Percentiles rank a stretch among this genome's conserved stretches.
Conservation (phyloP, 805 yeast genomes). For the Brettanomyces nanus region DNA sequence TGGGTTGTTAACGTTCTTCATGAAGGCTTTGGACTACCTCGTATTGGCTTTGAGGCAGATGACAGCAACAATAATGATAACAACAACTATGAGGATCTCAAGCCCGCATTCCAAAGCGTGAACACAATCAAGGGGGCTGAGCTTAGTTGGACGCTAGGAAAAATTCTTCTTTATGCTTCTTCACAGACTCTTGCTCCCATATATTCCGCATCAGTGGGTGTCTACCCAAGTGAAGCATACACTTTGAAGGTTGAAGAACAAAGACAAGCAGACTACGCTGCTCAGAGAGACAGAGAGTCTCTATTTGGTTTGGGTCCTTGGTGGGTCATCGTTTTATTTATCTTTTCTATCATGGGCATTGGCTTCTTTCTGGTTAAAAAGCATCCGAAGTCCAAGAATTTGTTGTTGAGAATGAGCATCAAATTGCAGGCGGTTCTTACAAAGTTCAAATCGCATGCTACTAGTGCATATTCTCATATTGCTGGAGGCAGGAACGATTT, state of each 20-base stretch:
- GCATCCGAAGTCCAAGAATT: background rate
- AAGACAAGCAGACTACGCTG: background rate
- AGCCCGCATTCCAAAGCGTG: slow-evolving; percentile 59
- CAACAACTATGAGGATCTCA: slow-evolving; percentile 35
- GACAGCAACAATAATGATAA: slow-evolving; percentile 18
- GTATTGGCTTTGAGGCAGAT: slow-evolving; percentile 46
- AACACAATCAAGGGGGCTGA: slow-evolving; percentile 76
- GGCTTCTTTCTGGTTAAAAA: background rate
- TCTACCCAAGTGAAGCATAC: slow-evolving; percentile 29
- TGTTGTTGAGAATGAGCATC: slow-evolving; percentile 2
- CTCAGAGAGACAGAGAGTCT: slow-evolving; percentile 1
- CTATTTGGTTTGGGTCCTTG: slow-evolving; percentile 4
- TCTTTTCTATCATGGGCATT: slow-evolving; percentile 1
- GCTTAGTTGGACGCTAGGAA: slow-evolving; percentile 92
- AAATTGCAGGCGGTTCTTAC: slow-evolving; percentile 7
- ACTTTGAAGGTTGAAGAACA: slow-evolving; percentile 2
- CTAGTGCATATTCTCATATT: slow-evolving; percentile 4
- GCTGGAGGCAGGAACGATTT: slow-evolving; percentile 10
- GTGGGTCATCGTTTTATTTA: slow-evolving; percentile 2
- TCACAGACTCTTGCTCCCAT: slow-evolving; percentile 40
- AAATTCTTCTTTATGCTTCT: slow-evolving; percentile 75
- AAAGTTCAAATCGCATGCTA: slow-evolving; percentile 9
- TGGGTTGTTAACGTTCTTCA: slow-evolving; percentile 89
- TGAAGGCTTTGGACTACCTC: slow-evolving; percentile 87
- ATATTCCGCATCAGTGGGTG: slow-evolving; percentile 24